A percentile compares a stretch with the other conserved stretches of the same genome.
phyloP scores from a whole-genome alignment of 2,329 filamentous ascomycete genomes.

The Cercospora sp. region DNA sequence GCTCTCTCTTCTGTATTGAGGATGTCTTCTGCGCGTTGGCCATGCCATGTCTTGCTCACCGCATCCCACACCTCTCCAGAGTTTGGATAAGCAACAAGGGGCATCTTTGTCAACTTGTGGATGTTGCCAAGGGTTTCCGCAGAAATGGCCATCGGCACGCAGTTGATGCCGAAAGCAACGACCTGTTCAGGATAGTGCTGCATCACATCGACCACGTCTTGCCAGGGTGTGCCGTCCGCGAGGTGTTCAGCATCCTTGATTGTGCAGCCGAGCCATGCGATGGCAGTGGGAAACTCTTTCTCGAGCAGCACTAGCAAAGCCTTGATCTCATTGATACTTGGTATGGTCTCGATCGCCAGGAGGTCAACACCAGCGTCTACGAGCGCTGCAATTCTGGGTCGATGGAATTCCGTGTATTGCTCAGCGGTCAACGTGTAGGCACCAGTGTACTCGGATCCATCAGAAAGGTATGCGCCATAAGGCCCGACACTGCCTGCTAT shows the following conservation, averaged over 20 bases:
- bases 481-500: slow-evolving; percentile 52
- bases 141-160: slow-evolving; percentile 42
- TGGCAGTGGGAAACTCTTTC: slow-evolving; percentile 41
- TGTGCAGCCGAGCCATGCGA: slow-evolving; percentile 49
- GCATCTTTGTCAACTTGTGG: slow-evolving; percentile 36
- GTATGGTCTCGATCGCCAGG: slow-evolving; percentile 51
- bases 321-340: slow-evolving; percentile 43
- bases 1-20: slow-evolving; percentile 35
- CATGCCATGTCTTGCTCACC: slow-evolving; percentile 40
- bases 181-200: slow-evolving; percentile 37
- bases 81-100: slow-evolving; percentile 47
- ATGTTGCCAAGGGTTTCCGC: slow-evolving; percentile 40
- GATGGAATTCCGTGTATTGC: slow-evolving; percentile 47
- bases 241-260: slow-evolving; percentile 41
- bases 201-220: slow-evolving; percentile 38
- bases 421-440: slow-evolving; percentile 40
- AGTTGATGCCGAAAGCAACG: slow-evolving; percentile 50
- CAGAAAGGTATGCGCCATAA: slow-evolving; percentile 50
- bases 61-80: slow-evolving; percentile 52
- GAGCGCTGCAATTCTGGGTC: slow-evolving; percentile 45
- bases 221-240: slow-evolving; percentile 46
- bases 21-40: slow-evolving; percentile 27
- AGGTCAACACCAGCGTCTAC: slow-evolving; percentile 47
- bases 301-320: slow-evolving; percentile 44
- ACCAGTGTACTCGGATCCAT: slow-evolving; percentile 51